These are phyloP conservation scores for Diutina siamensis DNA, from an alignment of 1,139 yeast genomes.

Conservation along the genomic window DNA sequence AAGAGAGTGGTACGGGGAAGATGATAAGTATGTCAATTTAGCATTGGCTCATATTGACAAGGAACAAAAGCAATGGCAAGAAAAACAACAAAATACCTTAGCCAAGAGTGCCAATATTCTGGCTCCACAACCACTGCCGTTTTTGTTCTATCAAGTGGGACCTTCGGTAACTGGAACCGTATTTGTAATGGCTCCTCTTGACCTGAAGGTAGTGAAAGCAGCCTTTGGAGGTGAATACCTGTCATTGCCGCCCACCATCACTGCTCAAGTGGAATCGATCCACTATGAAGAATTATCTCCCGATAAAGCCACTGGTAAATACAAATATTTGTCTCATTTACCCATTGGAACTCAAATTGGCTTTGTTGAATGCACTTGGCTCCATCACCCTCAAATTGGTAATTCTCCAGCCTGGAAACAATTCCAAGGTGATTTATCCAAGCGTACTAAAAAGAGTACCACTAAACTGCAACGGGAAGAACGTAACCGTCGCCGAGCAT, in stretches of 20 bases:
- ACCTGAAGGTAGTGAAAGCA: slow-evolving; percentile 57
- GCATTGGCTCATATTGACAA: slow-evolving; percentile 48
- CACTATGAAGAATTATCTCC: slow-evolving; percentile 48
- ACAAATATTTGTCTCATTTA: slow-evolving; percentile 68
- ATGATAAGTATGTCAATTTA: slow-evolving; percentile 40
- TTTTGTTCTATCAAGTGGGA: slow-evolving; percentile 58
- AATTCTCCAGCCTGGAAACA: slow-evolving; percentile 36
- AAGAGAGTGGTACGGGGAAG: slow-evolving; percentile 45
- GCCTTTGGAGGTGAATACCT: slow-evolving; percentile 49
- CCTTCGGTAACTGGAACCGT: slow-evolving; percentile 48
- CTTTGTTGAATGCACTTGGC: slow-evolving; percentile 81
- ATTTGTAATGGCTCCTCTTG: slow-evolving; percentile 67
- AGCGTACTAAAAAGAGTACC: slow-evolving; percentile 42
- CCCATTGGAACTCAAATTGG: slow-evolving; percentile 83
- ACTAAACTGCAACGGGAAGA: slow-evolving; percentile 58
- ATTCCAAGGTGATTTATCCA: slow-evolving; percentile 50
- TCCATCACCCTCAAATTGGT: slow-evolving; percentile 27
- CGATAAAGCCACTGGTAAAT: slow-evolving; percentile 42
- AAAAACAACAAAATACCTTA: slow-evolving; percentile 1
- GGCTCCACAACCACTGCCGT: slow-evolving; percentile 8
- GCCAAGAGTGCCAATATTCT: not conserved
- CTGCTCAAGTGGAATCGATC: slow-evolving; percentile 59
- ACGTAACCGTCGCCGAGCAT: slow-evolving; percentile 45
- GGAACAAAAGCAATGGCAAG: not conserved
- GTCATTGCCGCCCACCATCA: slow-evolving; percentile 53